Base-by-base conservation (phyloP, 306 rosid genomes). In the Lathyrus aphaca region DNA sequence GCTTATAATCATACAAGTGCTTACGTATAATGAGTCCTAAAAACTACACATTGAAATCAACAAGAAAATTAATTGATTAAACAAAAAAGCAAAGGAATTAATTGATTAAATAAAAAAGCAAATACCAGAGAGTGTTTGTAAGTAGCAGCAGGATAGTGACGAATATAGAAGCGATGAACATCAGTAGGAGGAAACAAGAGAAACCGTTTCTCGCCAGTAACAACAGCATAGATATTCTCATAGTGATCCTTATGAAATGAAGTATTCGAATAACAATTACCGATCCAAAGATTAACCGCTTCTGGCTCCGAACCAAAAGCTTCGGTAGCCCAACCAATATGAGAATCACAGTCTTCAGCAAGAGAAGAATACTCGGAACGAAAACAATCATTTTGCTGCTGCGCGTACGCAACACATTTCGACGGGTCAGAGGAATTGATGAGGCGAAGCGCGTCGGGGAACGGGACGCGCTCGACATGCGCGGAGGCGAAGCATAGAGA, bases 261-360 rank as follows among this genome's bases (percentile, higher is more conserved):
- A 16, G 97, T 88, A 10, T 61, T 77, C 0, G 97, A 91, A 4
- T 66, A 77, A 3, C 74, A 73, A 70, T 83, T 84, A 7, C 97
- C 93, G 29, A 88, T 86, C 97, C 97, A 88, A 44, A 88, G 84
- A 77, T 91, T 91, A 7, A 88, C 91, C 27, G 96, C 97, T 60
- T 88, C 96, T 0, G 92, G 97, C 10, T 50, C 56, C 15, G 82
- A 81, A 0, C 91, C 93, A 16, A 88, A 71, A 21, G 97, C 93
- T 9, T 88, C 83, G 0, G 87, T 74, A 29, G 97, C 96, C 96
- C 92, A 91, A 6, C 30, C 56, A 14, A 91, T 67, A 39, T 91
- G 84, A 0, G 89, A 5, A 6, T 91, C 96, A 5, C 91, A 86
- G 56, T 91, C 96, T 0, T 51, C 16, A 2, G 82, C 81, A n/a